A percentile compares a stretch with the other conserved stretches of the same genome.
These are phyloP conservation scores for Globisporangium rhizosaccharum DNA, from an alignment of 352 stramenopile genomes.

Conservation along the genomic window DNA sequence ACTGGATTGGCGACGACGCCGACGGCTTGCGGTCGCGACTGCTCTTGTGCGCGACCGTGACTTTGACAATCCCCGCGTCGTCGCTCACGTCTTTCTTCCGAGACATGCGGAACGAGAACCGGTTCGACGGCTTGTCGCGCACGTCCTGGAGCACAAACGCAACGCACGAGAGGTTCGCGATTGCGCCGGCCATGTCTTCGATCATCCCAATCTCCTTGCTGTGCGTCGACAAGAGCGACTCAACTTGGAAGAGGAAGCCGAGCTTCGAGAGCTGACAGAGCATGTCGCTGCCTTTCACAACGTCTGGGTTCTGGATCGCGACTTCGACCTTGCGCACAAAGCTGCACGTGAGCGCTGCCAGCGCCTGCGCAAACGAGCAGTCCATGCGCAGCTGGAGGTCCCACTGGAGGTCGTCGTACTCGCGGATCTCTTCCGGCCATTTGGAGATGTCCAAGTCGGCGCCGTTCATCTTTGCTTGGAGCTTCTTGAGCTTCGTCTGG, in stretches of 20 bases:
- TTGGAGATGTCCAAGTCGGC: conserved; percentile 65
- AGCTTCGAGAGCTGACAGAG: conserved; percentile 78
- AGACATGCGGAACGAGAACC: conserved; percentile 85
- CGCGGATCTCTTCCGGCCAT: conserved; percentile 74
- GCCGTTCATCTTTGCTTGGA: conserved; percentile 69
- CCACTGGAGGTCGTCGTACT: conserved; percentile 85
- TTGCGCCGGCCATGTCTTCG: conserved; percentile 83
- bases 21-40: conserved; percentile 43
- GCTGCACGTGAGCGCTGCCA: conserved; percentile 64
- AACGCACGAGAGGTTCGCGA: conserved; percentile 80
- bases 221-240: conserved; percentile 92
- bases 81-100: conserved; percentile 71
- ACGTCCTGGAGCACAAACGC: conserved; percentile 85
- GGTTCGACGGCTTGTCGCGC: conserved; percentile 77
- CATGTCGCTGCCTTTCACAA: conserved; percentile 71
- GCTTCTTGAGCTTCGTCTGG: conserved; percentile 74
- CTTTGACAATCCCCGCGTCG: conserved; percentile 73
- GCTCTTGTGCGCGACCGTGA: conserved; percentile 61
- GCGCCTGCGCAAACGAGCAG: conserved; percentile 66
- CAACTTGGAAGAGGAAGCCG: conserved; percentile 87
- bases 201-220: conserved; percentile 97
- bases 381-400: conserved; percentile 84
- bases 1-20: conserved; percentile 63
- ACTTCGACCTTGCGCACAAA: conserved; percentile 87
- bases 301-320: conserved; percentile 72